Evolutionary conservation across 164 flowering plant genomes (phyloP).

Genomic region (Vitis riparia): DNA sequence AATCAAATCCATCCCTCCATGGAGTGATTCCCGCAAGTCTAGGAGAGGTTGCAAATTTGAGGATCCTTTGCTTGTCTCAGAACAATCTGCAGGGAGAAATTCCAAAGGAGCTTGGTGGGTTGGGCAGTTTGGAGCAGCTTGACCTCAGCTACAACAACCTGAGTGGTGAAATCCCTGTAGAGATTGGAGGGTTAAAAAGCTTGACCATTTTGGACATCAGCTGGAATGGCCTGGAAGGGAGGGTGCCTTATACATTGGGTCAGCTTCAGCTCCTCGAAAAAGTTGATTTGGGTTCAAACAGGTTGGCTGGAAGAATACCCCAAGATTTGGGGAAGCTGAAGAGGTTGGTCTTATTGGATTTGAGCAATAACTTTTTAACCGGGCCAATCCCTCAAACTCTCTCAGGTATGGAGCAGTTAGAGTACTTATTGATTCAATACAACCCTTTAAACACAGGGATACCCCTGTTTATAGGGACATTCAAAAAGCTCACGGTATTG

Average conservation of each 20-base stretch:
- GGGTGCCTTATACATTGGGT: conserved; percentile 36
- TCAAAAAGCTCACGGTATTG: conserved; percentile 32
- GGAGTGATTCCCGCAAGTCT: conserved; percentile 45
- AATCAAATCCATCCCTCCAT: conserved; percentile 43
- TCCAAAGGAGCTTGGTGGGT: conserved; percentile 33
- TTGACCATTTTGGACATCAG: conserved; percentile 50
- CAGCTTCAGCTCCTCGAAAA: conserved; percentile 41
- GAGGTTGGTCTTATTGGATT: conserved; percentile 41
- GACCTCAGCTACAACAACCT: conserved; percentile 54
- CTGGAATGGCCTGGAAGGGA: conserved; percentile 36
- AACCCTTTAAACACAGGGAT: conserved; percentile 42
- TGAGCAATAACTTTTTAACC: conserved; percentile 38
- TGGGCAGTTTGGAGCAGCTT: conserved; percentile 40
- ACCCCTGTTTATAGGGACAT: conserved; percentile 33
- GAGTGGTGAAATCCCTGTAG: conserved; percentile 40
- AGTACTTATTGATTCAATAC: conserved; percentile 39
- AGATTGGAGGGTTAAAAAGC: conserved; percentile 40
- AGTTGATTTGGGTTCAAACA: conserved; percentile 47
- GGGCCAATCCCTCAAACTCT: conserved; percentile 52
- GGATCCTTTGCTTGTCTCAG: conserved; percentile 41
- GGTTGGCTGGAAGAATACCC: conserved; percentile 32
- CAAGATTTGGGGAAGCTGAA: conserved; percentile 36
- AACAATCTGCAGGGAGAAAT: conserved; percentile 46
- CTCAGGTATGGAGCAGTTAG: conserved; percentile 34
- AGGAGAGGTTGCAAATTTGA: conserved; percentile 17